Evolutionary conservation across 352 stramenopile species (phyloP).

Genomic region (Globisporangium middletonii): DNA sequence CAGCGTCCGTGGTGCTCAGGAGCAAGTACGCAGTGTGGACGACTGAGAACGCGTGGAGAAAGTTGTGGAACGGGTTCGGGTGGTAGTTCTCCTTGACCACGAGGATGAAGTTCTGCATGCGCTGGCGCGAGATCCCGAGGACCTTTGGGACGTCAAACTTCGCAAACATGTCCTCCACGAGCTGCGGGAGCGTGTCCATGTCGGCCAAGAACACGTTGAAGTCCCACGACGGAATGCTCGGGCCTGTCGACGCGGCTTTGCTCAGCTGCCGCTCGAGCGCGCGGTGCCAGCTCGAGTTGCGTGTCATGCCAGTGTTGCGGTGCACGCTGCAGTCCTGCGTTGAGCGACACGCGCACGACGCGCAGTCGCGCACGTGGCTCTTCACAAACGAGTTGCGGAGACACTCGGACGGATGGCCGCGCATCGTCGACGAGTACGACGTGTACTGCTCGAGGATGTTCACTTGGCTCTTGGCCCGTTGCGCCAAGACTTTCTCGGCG

Average conservation of each 20-base stretch:
- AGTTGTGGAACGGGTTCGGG: constrained; percentile 91
- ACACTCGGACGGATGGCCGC: constrained; percentile 37
- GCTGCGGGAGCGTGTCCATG: constrained; percentile 33
- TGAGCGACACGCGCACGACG: constrained; percentile 19
- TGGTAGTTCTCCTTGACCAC: constrained; percentile 81
- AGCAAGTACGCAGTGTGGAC: constrained; percentile 83
- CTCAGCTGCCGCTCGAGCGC: constrained; percentile 11
- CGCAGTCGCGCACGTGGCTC: constrained; percentile 34
- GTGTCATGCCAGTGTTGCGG: neutral
- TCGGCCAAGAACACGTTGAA: constrained; percentile 78
- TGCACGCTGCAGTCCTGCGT: neutral
- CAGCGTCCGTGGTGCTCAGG: constrained; percentile 62
- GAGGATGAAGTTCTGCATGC: constrained; percentile 75
- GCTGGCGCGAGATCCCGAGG: constrained; percentile 44
- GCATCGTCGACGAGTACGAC: constrained; percentile 44
- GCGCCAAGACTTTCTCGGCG: constrained; percentile 62
- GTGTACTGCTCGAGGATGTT: constrained; percentile 77
- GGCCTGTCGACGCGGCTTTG: constrained; percentile 5
- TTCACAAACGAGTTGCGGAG: constrained; percentile 55
- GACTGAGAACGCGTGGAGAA: constrained; percentile 85
- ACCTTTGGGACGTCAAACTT: constrained; percentile 67
- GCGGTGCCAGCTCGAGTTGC: constrained; percentile 6
- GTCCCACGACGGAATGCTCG: constrained; percentile 51
- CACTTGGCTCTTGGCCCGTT: constrained; percentile 66
- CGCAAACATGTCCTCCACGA: constrained; percentile 73